Base-by-base conservation (phyloP, 768 basidiomycete species). In the Suillus tomentosus region DNA sequence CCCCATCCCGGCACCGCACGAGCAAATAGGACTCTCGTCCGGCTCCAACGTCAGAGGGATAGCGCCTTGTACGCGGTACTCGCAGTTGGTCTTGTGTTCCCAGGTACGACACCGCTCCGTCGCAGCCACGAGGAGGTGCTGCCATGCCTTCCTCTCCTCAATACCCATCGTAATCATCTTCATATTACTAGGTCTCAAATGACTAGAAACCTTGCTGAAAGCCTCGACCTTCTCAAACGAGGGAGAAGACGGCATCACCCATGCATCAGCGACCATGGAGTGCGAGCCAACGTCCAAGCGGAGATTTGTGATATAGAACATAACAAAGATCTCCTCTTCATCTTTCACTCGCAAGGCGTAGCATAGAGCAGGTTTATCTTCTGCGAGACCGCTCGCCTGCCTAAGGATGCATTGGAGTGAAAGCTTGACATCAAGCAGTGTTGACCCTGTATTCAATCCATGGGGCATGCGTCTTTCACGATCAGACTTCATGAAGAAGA, bases 81-180 rank as follows among this genome's bases (percentile, higher is more conserved):
- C 82, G 75, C 87, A 88, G 19, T 71, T 71, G 3, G 69, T 42
- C 17, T 63, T 68, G 69, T 88, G 87, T 10, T 71, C 68, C 86
- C 86, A 87, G 0, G 74, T 78, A 31, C 84, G 80, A 63, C 85
- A 85, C 45, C 84, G 80, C 69, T 87, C 87, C 3, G 79, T 79
- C 37, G 84, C 67, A 8, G 76, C 74, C 5, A 85, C 86, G 2
- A 87, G 70, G 34, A 86, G 77, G 61, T 81, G 76, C 55, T 81
- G 81, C 87, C 85, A 88, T 1, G 77, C 79, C 31, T 66, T 66
- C 36, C 78, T 68, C 66, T 83, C 83, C 15, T 77, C 79, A 2
- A 70, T 68, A 6, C 62, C 67, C 0, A 76, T 70, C 8, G 48
- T 10, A 2, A 48, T 0, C 3, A 0, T 5, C 47, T 48, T 48